Evolutionary conservation across 192 early-diverging fungal species (phyloP).

Genomic region (Lunasporangiospora selenospora): DNA sequence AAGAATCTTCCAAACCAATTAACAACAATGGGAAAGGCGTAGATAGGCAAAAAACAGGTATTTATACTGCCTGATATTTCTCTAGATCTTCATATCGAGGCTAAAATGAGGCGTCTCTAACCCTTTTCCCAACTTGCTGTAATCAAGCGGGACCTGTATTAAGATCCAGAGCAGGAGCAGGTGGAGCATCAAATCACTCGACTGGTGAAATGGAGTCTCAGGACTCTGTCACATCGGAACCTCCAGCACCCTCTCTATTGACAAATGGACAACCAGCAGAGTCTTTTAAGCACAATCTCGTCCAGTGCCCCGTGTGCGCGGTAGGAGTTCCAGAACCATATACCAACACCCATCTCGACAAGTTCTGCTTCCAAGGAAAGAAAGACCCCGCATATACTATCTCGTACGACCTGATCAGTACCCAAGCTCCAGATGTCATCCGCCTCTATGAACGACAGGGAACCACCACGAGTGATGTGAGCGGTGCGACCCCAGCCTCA

Average conservation of each 20-base stretch:
- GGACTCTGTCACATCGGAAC: too few species aligned
- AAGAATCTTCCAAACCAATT: not conserved
- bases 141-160: constrained; percentile 19
- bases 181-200: too few species aligned
- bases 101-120: too few species aligned
- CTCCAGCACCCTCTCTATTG: too few species aligned
- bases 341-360: constrained; percentile 33
- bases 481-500: too few species aligned
- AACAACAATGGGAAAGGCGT: constrained; percentile 20
- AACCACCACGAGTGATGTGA: not conserved
- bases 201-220: too few species aligned
- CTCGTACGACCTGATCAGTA: not conserved
- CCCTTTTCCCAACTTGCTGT: too few species aligned
- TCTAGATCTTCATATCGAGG: too few species aligned
- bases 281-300: constrained; percentile 15
- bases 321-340: constrained; percentile 22
- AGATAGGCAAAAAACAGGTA: constrained; percentile 3
- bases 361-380: constrained; percentile 13
- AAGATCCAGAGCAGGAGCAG: constrained; percentile 21
- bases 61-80: not conserved
- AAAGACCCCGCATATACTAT: constrained; percentile 29
- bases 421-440: constrained; percentile 3
- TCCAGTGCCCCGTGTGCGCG: constrained; percentile 25
- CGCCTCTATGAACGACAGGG: constrained; percentile 18
- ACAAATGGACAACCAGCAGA: too few species aligned